A percentile compares a stretch with the other conserved stretches of the same genome.
Evolutionary conservation across 306 rosid genomes (phyloP).

Genomic region (Astragalus glycyphyllos): DNA sequence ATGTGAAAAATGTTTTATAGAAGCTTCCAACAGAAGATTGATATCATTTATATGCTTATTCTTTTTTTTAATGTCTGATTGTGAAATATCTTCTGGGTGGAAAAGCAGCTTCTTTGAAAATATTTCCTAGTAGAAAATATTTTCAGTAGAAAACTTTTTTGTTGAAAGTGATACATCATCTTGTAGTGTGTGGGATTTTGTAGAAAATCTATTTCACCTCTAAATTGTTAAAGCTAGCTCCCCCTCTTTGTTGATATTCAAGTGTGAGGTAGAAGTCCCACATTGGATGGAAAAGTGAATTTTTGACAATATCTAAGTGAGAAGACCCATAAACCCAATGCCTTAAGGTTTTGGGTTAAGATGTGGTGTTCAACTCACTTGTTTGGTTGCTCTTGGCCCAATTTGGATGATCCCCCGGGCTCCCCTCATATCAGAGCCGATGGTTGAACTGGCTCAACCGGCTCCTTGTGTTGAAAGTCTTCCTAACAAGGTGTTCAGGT

Average conservation of each 20-base stretch:
- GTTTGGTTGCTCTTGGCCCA: no score
- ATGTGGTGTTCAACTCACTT: no score
- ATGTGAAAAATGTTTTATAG: constrained; percentile 10
- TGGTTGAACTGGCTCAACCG: no score
- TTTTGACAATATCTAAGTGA: no score
- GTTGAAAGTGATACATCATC: constrained; percentile 8
- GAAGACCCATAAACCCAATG: no score
- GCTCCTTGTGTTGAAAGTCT: no score
- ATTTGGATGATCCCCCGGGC: no score
- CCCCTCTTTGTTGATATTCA: background rate
- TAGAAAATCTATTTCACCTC: constrained; percentile 12
- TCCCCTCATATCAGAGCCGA: no score
- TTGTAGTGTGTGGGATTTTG: constrained; percentile 11
- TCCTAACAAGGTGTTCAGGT: no score
- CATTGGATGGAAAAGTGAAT: no score
- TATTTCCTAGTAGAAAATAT: background rate
- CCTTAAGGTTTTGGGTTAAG: no score
- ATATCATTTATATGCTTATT: constrained; percentile 20
- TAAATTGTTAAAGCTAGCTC: background rate
- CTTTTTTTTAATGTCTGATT: constrained; percentile 13
- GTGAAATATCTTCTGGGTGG: constrained; percentile 7
- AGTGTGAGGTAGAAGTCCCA: no score
- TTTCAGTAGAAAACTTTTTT: background rate
- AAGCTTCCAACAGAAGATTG: constrained; percentile 33
- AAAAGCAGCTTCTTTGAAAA: constrained; percentile 12